phyloP scores from a whole-genome alignment of 1,284 basidiomycete species.

The Melampsora larici-populina region DNA sequence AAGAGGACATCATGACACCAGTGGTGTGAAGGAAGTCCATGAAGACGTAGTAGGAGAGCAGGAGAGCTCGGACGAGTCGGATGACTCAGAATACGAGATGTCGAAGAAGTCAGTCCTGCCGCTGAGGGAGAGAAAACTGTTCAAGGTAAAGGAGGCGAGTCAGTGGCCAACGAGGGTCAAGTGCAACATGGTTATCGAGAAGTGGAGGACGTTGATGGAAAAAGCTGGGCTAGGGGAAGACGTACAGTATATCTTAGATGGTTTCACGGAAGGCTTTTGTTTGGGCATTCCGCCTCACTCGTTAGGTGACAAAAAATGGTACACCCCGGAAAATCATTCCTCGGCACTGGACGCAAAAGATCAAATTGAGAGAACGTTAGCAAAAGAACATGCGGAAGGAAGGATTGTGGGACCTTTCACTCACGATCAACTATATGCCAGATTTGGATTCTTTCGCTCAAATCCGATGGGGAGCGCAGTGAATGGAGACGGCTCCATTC shows the following conservation, averaged over 20 bases:
- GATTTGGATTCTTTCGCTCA: not conserved
- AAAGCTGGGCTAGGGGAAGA: not conserved
- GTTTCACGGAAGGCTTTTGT: not conserved
- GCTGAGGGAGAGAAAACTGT: not conserved
- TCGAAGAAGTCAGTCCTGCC: too few relatives aligned
- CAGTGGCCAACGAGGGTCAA: not conserved
- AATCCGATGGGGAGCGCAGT: not conserved
- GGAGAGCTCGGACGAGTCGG: too few relatives aligned
- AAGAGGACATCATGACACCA: too few relatives aligned
- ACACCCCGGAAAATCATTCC: not conserved
- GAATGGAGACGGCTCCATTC: not conserved
- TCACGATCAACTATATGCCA: too few relatives aligned
- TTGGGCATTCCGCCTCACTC: not conserved
- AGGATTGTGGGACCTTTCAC: not conserved
- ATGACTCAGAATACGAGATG: too few relatives aligned
- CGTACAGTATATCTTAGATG: not conserved
- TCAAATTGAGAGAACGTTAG: not conserved
- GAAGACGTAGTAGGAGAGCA: too few relatives aligned
- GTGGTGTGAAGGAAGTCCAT: too few relatives aligned
- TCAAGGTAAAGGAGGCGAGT: not conserved
- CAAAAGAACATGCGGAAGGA: not conserved
- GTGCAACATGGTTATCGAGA: constrained; percentile 3
- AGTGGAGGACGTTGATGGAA: not conserved
- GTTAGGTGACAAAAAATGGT: not conserved
- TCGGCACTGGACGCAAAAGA: not conserved